These are phyloP conservation scores for Phytophthora fragariae DNA, from an alignment of 352 stramenopile species.

Conservation along the genomic window DNA sequence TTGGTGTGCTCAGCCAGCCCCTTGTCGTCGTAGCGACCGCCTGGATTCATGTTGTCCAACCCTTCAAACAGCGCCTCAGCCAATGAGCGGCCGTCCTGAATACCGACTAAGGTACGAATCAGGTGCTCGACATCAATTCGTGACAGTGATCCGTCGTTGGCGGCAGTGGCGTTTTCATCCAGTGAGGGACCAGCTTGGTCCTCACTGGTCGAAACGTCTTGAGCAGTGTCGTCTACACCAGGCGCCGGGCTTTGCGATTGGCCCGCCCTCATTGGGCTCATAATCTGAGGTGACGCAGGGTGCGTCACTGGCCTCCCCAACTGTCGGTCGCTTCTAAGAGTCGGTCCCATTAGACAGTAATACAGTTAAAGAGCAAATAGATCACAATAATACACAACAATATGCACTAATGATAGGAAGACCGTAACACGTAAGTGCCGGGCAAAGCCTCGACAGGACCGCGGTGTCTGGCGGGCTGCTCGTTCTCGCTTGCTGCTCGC, in stretches of 20 bases:
- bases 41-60: neutral
- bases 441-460: no score
- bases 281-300: no score
- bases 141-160: neutral
- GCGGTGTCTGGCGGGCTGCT: no score
- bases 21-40: slow-evolving; percentile 3
- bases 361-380: no score
- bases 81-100: neutral
- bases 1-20: neutral
- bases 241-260: neutral
- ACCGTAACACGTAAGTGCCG: no score
- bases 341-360: no score
- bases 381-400: no score
- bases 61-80: neutral
- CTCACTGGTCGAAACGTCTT: neutral
- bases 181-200: neutral
- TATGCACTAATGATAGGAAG: no score
- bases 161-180: neutral
- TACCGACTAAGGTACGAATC: neutral
- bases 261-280: neutral
- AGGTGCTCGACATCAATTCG: neutral
- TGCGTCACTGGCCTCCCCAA: no score
- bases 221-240: neutral
- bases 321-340: no score
- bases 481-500: no score